These are phyloP conservation scores for Cladophialophora bantiana DNA, from an alignment of 2,329 filamentous ascomycete species.

Conservation along the genomic window DNA sequence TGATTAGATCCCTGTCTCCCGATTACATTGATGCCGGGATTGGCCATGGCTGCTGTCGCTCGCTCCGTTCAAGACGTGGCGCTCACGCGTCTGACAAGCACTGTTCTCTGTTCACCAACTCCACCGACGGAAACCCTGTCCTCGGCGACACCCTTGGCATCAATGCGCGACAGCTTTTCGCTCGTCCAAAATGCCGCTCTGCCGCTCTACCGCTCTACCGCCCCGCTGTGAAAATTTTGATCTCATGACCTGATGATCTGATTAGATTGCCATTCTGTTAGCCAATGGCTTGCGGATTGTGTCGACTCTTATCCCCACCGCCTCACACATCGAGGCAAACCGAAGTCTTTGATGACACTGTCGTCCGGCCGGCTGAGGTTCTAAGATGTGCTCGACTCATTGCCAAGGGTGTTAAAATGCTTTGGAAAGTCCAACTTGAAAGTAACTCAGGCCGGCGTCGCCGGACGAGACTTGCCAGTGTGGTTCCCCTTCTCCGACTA, in stretches of 20 bases:
- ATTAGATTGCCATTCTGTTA: slow-evolving; percentile 5
- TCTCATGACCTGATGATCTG: slow-evolving; percentile 19
- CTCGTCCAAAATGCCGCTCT: background rate
- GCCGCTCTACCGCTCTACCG: too few relatives aligned
- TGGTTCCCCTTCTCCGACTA: background rate
- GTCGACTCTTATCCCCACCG: slow-evolving; percentile 4
- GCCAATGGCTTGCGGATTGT: slow-evolving; percentile 4
- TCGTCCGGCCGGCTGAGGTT: background rate
- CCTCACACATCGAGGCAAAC: background rate
- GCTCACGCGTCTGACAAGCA: background rate
- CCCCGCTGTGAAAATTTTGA: slow-evolving; percentile 22
- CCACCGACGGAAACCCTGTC: background rate
- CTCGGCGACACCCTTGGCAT: slow-evolving; percentile 8
- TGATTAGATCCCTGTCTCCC: slow-evolving; percentile 21
- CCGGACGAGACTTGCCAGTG: background rate
- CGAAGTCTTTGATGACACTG: background rate
- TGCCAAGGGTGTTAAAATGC: background rate
- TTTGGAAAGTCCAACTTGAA: background rate
- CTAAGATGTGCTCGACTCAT: background rate
- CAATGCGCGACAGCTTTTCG: background rate
- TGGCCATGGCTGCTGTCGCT: background rate
- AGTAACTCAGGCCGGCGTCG: background rate
- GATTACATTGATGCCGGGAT: slow-evolving; percentile 13
- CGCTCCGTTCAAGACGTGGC: background rate
- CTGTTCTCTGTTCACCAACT: background rate